Evolutionary conservation across 169 alveolate genomes (phyloP).

Genomic region (Cryptosporidium tyzzeri): DNA sequence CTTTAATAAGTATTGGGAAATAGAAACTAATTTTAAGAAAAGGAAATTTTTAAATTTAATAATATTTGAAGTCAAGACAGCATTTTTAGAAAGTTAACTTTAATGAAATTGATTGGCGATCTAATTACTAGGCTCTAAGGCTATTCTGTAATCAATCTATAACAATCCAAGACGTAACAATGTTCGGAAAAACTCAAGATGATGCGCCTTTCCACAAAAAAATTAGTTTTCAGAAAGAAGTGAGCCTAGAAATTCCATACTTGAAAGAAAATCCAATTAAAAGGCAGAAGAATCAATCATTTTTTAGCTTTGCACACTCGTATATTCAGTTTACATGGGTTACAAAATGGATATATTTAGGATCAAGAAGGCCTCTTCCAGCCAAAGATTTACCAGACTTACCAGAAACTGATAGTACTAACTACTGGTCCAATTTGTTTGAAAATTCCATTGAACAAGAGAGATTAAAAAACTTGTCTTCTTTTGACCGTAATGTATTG

Average conservation of each 20-base stretch:
- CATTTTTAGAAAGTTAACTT: background rate
- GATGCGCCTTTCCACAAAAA: background rate
- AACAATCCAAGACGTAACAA: background rate
- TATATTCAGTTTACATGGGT: constrained; percentile 69
- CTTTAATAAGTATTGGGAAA: background rate
- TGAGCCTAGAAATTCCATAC: background rate
- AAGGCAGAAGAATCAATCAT: constrained; percentile 22
- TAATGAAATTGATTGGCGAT: background rate
- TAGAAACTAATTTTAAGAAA: background rate
- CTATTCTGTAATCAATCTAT: background rate
- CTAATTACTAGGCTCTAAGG: background rate
- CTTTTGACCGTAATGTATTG: constrained; percentile 66
- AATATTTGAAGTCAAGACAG: background rate
- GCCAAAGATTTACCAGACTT: constrained; percentile 28
- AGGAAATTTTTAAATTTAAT: background rate
- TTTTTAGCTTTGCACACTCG: constrained; percentile 19
- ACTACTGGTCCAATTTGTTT: constrained; percentile 61
- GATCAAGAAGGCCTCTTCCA: constrained; percentile 50
- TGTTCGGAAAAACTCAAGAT: background rate
- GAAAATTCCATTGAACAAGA: constrained; percentile 35
- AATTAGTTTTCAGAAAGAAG: background rate
- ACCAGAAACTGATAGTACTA: constrained; percentile 42
- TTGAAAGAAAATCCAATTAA: constrained; percentile 22
- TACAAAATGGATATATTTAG: constrained; percentile 72
- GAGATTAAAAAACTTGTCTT: constrained; percentile 3